These are phyloP conservation scores for Chlorella sp. DNA, from an alignment of 139 green algal species.

Conservation along the genomic window DNA sequence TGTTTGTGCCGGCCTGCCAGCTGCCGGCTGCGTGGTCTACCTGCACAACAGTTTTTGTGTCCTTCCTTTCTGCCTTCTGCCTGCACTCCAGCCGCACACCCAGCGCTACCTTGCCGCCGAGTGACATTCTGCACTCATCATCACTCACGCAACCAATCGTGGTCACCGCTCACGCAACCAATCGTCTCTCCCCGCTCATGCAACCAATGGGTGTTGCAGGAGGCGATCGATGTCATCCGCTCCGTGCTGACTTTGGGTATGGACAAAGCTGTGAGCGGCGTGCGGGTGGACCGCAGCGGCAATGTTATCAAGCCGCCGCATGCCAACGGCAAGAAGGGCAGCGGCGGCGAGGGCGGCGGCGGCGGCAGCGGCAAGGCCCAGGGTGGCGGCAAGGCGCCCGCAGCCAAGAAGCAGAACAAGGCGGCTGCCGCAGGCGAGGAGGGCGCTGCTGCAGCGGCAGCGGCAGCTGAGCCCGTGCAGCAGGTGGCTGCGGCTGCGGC, in stretches of 20 bases:
- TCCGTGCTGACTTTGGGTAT: slow-evolving; percentile 67
- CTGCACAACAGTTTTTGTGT: slow-evolving; percentile 6
- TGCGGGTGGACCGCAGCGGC: slow-evolving; percentile 41
- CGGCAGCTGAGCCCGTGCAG: neutral
- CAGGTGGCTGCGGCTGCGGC: neutral
- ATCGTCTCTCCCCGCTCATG: too few species aligned
- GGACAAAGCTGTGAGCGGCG: slow-evolving; percentile 70
- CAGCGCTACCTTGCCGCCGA: neutral
- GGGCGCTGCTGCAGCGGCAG: neutral
- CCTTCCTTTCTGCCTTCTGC: too few species aligned
- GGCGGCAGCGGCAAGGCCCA: neutral
- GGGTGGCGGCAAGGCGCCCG: neutral
- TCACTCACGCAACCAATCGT: too few species aligned
- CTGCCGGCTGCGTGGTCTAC: neutral
- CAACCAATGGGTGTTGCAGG: slow-evolving; percentile 20
- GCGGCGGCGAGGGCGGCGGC: neutral
- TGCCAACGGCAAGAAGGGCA: slow-evolving; percentile 26
- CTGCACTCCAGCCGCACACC: neutral
- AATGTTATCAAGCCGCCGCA: slow-evolving; percentile 17
- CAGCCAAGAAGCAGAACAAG: slow-evolving; percentile 1
- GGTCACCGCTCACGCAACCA: too few species aligned
- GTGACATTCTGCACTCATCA: neutral
- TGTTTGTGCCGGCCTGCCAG: neutral
- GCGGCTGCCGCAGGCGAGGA: neutral
- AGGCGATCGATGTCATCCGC: slow-evolving; percentile 54